Percentiles rank a stretch among this genome's conserved stretches.
These are phyloP conservation scores for Drechmeria coniospora DNA, from an alignment of 2,329 filamentous ascomycete species.

Conservation along the genomic window DNA sequence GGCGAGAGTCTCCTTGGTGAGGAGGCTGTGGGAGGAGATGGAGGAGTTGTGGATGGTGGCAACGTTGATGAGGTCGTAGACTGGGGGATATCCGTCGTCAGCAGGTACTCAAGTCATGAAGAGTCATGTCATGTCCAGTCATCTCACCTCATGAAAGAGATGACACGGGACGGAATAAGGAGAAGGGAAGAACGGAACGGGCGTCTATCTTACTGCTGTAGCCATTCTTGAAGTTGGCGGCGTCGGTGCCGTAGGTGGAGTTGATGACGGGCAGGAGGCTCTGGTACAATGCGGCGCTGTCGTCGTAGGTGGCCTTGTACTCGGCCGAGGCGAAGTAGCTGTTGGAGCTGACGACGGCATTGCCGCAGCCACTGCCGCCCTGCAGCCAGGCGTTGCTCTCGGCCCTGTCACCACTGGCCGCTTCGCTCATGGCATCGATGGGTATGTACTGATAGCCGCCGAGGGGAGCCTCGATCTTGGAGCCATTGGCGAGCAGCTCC, in stretches of 20 bases:
- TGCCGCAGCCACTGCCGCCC: slow-evolving; percentile 40
- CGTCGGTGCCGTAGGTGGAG: slow-evolving; percentile 28
- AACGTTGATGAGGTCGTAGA: slow-evolving; percentile 47
- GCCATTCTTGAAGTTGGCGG: slow-evolving; percentile 41
- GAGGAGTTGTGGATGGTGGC: slow-evolving; percentile 42
- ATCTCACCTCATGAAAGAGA: too few species aligned
- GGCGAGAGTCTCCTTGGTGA: slow-evolving; percentile 41
- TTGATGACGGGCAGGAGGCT: slow-evolving; percentile 38
- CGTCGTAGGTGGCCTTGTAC: slow-evolving; percentile 26
- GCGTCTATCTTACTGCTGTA: slow-evolving; percentile 40
- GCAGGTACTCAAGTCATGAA: not conserved
- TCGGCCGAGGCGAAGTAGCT: slow-evolving; percentile 33
- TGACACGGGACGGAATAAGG: too few species aligned
- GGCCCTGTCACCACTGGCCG: slow-evolving; percentile 35
- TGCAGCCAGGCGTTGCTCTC: slow-evolving; percentile 45
- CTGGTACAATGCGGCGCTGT: slow-evolving; percentile 45
- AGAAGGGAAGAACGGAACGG: not conserved
- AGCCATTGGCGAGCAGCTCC: slow-evolving; percentile 57
- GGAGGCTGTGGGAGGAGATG: slow-evolving; percentile 42
- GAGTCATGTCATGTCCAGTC: slow-evolving; percentile 4
- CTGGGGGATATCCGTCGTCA: slow-evolving; percentile 12
- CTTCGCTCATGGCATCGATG: slow-evolving; percentile 43
- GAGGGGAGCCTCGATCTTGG: slow-evolving; percentile 49
- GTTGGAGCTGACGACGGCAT: slow-evolving; percentile 37
- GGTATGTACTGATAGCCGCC: slow-evolving; percentile 76